Evolutionary conservation across 192 early-diverging fungal species (phyloP), one percentile per base, ranked within the genome.

Genomic region (Podila minutissima): DNA sequence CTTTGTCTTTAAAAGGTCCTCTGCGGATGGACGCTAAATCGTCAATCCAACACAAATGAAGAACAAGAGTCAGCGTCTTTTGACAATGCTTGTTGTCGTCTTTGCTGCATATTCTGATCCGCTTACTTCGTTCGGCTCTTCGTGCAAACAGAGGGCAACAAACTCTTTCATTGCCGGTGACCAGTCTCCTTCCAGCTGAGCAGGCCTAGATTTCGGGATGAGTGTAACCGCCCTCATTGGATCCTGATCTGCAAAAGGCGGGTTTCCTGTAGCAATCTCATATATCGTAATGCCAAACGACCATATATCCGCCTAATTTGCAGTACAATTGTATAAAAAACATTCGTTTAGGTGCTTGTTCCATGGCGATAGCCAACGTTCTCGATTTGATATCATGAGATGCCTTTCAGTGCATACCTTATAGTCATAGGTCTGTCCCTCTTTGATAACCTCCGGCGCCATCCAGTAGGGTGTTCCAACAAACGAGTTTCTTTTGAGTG

Each of bases 271-370:
- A 12, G 95, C 94, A 66, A 99, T 92, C 73, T 99, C 98, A 59
- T 98, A 97, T 29, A 97, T 93, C 6, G 98, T 99, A 75, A 99
- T 99, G 7, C 98, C 98, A 32, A 99, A 87, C 0, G 97, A 98
- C 98, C 98, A 99, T 41, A 99, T 97, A 82, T 99, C 98, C n/a
- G 95, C 95, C 92, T 96, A 81, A 13, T 57, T 4, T 26, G 31
- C 13, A 61, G 46, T 38, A 6, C 12, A 26, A 49, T 33, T 33
- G 33, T 32, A 41, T 57, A 11, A 28, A 17, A 32, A 32, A 51
- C 38, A 12, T n/a, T 33, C 38, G 19, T 48, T 26, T 2, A 24
- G 41, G 62, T 38, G 4, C 37, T 19, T 69, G n/a, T 20, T 59
- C 28, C 66, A 22, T 22, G 13, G 22, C 12, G 32, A 37, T 6